A percentile compares a stretch with the other conserved stretches of the same genome.
Evolutionary conservation across 768 basidiomycete species (phyloP).

Genomic region (Lactarius indigo): DNA sequence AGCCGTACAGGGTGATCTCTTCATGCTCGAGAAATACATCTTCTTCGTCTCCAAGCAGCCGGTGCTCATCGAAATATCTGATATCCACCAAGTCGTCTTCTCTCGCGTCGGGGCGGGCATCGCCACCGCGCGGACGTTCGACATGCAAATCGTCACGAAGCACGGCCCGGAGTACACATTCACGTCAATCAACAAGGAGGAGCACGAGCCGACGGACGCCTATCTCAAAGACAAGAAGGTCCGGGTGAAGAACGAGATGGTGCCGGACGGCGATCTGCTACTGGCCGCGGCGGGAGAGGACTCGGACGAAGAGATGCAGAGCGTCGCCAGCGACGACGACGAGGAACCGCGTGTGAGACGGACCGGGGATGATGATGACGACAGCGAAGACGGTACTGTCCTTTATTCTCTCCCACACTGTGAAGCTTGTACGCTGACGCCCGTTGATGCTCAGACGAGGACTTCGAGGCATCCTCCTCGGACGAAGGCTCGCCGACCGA

Average conservation of each 20-base stretch:
- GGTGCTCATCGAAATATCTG: conserved; percentile 81
- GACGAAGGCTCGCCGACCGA: conserved; percentile 88
- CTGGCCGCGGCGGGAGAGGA: conserved; percentile 68
- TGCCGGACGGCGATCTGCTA: conserved; percentile 78
- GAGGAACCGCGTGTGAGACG: conserved; percentile 48
- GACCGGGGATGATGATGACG: conserved; percentile 63
- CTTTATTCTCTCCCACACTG: neutral
- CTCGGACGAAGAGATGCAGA: conserved; percentile 78
- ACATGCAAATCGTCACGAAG: conserved; percentile 85
- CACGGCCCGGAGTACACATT: conserved; percentile 84
- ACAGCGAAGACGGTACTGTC: conserved; percentile 64
- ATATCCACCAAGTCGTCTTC: conserved; percentile 88
- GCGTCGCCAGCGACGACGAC: conserved; percentile 67
- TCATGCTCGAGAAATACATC: conserved; percentile 96
- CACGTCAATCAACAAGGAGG: conserved; percentile 93
- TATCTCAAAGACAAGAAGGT: conserved; percentile 91
- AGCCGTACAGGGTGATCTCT: conserved; percentile 93
- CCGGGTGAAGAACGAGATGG: conserved; percentile 92
- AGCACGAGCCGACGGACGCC: conserved; percentile 79
- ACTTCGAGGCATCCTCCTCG: conserved; percentile 83
- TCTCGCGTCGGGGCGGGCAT: conserved; percentile 89
- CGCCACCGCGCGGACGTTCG: conserved; percentile 88
- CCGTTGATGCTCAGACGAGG: conserved; percentile 59
- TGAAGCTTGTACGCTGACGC: conserved; percentile 17
- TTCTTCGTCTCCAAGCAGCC: conserved; percentile 98